Conservation (phyloP, 805 yeast species). For the Blastobotrys muscicola region DNA sequence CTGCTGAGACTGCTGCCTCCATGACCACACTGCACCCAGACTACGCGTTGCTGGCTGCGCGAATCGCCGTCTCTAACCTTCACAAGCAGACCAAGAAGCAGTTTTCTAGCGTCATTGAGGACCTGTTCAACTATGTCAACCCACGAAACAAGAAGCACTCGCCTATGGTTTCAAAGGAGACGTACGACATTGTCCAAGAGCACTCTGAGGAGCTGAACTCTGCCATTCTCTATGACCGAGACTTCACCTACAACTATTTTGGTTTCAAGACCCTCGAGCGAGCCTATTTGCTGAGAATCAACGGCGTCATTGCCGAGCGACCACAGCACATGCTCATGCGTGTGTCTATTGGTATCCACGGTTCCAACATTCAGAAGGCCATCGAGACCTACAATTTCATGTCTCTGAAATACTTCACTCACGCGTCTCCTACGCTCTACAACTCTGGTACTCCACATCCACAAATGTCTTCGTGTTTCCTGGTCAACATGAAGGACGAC, state of each 20-base stretch:
- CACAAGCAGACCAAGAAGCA: conserved; percentile 90
- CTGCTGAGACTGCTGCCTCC: conserved; percentile 96
- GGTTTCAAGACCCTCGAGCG: conserved; percentile 90
- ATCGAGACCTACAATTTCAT: conserved; percentile 78
- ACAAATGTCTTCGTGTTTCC: conserved; percentile 84
- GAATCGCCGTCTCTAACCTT: conserved; percentile 88
- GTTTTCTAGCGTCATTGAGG: conserved; percentile 67
- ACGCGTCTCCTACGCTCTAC: conserved; percentile 91
- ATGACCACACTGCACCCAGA: conserved; percentile 99
- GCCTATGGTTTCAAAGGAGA: conserved; percentile 64
- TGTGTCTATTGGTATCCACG: conserved; percentile 87
- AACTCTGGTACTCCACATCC: conserved; percentile 86
- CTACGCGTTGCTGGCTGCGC: conserved; percentile 88
- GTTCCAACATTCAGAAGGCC: conserved; percentile 50
- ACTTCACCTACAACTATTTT: conserved; percentile 69
- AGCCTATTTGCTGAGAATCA: conserved; percentile 62
- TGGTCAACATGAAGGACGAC: conserved; percentile 86
- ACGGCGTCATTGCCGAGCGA: conserved; percentile 70
- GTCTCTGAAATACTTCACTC: conserved; percentile 83
- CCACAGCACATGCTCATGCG: conserved; percentile 88
- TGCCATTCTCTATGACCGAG: conserved; percentile 69
- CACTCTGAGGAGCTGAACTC: conserved; percentile 60
- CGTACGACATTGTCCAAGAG: conserved; percentile 51
- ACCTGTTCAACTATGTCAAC: conserved; percentile 67
- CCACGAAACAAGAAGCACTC: conserved; percentile 62